Conservation (phyloP, 2,329 filamentous ascomycete species). For the Scolecobasidium constrictum region DNA sequence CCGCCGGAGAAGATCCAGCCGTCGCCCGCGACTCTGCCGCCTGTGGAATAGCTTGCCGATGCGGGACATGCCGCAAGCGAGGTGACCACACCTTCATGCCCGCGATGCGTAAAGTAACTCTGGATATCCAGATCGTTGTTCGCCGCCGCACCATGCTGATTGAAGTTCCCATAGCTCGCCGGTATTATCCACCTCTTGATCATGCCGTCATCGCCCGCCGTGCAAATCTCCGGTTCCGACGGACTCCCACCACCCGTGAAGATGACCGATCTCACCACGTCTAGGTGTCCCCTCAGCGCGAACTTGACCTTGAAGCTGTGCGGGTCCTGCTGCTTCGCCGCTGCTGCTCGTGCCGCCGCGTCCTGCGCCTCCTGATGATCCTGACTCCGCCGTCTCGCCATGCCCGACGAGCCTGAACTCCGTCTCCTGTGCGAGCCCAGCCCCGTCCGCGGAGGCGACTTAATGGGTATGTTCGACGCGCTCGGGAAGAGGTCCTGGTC, state of each 20-base stretch:
- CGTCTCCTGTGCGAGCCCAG: conserved; percentile 65
- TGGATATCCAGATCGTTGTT: conserved; percentile 79
- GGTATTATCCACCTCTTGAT: conserved; percentile 97
- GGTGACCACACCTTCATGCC: conserved; percentile 83
- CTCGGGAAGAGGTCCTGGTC: conserved; percentile 83
- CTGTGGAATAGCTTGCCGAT: conserved; percentile 78
- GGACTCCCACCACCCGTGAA: conserved; percentile 95
- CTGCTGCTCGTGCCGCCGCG: conserved; percentile 20
- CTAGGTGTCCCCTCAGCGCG: conserved; percentile 81
- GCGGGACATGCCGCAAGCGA: conserved; percentile 79
- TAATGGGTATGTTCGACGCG: conserved; percentile 64
- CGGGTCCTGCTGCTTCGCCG: conserved; percentile 49
- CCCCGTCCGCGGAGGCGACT: conserved; percentile 61
- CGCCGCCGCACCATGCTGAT: conserved; percentile 36
- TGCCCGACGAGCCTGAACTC: conserved; percentile 49
- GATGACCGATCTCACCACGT: conserved; percentile 87
- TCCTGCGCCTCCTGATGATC: conserved; percentile 49
- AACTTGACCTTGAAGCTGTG: conserved; percentile 87
- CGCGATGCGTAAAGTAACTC: conserved; percentile 90
- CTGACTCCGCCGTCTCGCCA: conserved; percentile 54
- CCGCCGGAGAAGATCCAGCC: conserved; percentile 98
- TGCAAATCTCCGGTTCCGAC: conserved; percentile 93
- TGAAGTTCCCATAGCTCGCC: conserved; percentile 57
- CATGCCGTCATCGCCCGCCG: conserved; percentile 86
- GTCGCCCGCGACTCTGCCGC: conserved; percentile 77